Evolutionary conservation across 169 alveolate genomes (phyloP), one percentile per base, ranked within the genome.

Genomic region (Eimeria nieschulzi): DNA sequence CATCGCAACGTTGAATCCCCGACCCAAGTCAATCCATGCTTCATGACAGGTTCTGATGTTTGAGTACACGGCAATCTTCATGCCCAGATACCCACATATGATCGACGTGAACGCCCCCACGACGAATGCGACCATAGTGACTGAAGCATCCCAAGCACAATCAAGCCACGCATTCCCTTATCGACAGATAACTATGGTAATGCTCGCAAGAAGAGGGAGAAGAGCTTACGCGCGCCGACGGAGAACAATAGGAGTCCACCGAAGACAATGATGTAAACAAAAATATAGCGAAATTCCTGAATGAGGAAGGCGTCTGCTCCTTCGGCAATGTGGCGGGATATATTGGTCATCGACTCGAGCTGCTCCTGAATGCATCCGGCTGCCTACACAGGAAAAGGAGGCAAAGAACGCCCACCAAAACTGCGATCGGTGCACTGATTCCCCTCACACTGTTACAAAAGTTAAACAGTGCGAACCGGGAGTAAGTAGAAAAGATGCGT

Each of bases 291-390:
- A 93, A 97, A 97, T 93, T 97, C 99, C 55, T 96, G 95, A 59
- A 71, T 70, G 68, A 98, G 95, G 95, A 98, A 98, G 51, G 98
- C 97, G 78, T 78, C 95, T 46, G 99, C 99, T 56, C 99, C 99
- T 87, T 96, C 96, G 12, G 97, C 94, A 92, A 97, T 96, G 93
- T 94, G 87, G 54, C 83, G 54, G 21, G 97, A 95, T n/a, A 96
- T 95, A 70, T 92, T 95, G 73, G 90, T 92, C 97, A 95, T 95
- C 87, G 91, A 87, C 15, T 92, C 93, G 19, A 95, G 92, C 85
- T 91, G 93, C 64, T 92, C 90, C 46, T 88, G 87, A n/a, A 92
- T 33, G 33, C 70, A 70, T 5, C 90, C 92, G 10, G 87, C 61
- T 25, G 56, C 56, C 91, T 84, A 70, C 59, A 51, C n/a, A 64